These are phyloP conservation scores for Arthroderma sp. DNA, from an alignment of 2,329 filamentous ascomycete species.

Conservation along the genomic window DNA sequence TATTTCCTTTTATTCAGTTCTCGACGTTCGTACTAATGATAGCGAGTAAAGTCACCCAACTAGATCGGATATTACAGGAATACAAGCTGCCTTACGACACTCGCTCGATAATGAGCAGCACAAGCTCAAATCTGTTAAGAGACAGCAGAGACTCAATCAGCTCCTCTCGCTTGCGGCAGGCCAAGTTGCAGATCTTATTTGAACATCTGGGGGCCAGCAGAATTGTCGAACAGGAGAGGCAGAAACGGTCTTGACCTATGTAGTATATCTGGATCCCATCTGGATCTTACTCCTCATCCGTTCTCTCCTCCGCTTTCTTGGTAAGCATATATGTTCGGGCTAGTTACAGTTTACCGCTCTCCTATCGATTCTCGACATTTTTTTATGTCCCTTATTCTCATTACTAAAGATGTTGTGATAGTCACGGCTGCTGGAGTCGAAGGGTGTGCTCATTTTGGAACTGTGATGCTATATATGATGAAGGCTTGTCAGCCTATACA, in stretches of 20 bases:
- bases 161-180: constrained; percentile 13
- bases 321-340: constrained; percentile 3
- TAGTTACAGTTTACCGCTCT: neutral
- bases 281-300: neutral
- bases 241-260: neutral
- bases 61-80: constrained; percentile 19
- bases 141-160: constrained; percentile 7
- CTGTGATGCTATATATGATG: constrained; percentile 2
- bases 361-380: neutral
- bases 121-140: constrained; percentile 4
- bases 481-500: neutral
- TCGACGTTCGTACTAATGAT: neutral
- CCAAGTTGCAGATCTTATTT: constrained; percentile 17
- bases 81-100: constrained; percentile 17
- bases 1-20: neutral
- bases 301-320: neutral
- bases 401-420: neutral
- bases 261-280: neutral
- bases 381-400: neutral
- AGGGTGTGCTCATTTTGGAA: neutral
- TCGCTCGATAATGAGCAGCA: constrained; percentile 9
- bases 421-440: neutral
- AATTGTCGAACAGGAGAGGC: constrained; percentile 13
- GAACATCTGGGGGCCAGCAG: constrained; percentile 18
- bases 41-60: constrained; percentile 13